phyloP scores from a whole-genome alignment of 2,329 filamentous ascomycete genomes.

The Botrytis aclada region DNA sequence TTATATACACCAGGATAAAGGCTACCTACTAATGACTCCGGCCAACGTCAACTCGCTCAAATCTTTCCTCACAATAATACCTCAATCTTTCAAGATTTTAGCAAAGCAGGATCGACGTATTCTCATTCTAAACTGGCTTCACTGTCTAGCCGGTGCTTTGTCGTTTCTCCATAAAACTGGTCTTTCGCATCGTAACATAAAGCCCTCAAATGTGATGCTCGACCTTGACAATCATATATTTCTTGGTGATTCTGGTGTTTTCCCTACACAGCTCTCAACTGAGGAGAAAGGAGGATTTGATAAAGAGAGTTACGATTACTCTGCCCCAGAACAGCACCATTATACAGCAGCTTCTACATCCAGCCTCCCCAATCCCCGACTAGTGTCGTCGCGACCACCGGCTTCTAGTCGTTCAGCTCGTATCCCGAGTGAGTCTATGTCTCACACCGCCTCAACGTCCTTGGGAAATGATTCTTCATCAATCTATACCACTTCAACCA shows the following conservation, averaged over 20 bases:
- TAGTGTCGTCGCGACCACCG: conserved; percentile 30
- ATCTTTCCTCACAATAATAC: conserved; percentile 62
- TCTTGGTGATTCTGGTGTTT: conserved; percentile 58
- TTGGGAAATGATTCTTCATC: conserved; percentile 29
- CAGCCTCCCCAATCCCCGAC: neutral
- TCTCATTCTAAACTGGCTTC: conserved; percentile 69
- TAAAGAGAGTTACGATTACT: conserved; percentile 70
- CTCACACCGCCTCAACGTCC: neutral
- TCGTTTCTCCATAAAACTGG: conserved; percentile 64
- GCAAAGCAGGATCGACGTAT: conserved; percentile 57
- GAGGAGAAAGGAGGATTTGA: conserved; percentile 54
- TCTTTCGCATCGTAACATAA: conserved; percentile 65
- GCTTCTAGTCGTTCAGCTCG: conserved; percentile 26
- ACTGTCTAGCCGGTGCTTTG: conserved; percentile 66
- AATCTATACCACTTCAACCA: conserved; percentile 28
- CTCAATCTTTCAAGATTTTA: conserved; percentile 59
- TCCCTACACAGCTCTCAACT: conserved; percentile 45
- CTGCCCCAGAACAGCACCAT: conserved; percentile 57
- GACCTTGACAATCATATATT: conserved; percentile 64
- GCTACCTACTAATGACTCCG: conserved; percentile 65
- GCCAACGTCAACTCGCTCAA: conserved; percentile 64
- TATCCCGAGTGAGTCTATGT: neutral
- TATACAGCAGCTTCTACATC: conserved; percentile 38
- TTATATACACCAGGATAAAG: conserved; percentile 61
- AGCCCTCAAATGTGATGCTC: conserved; percentile 67